Conservation (phyloP, 805 yeast genomes). For the Wickerhamomyces rabaulensis region DNA sequence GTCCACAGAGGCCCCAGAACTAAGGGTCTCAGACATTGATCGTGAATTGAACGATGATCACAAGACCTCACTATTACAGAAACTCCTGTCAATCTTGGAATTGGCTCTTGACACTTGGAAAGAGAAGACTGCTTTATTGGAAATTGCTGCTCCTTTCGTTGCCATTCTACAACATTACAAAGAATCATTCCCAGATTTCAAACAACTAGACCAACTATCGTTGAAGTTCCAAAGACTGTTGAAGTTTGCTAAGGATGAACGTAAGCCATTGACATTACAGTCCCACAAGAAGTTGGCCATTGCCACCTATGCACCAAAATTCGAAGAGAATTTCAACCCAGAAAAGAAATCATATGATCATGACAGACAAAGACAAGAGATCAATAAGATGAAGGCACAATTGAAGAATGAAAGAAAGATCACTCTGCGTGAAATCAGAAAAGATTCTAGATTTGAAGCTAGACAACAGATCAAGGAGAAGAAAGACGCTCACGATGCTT, state of each 20-base stretch:
- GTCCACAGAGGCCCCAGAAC: constrained; percentile 2
- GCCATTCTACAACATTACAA: constrained; percentile 36
- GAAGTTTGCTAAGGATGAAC: constrained; percentile 42
- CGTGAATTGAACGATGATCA: constrained; percentile 25
- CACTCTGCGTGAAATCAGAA: constrained; percentile 84
- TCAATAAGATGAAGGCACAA: constrained; percentile 75
- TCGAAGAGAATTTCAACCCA: constrained; percentile 94
- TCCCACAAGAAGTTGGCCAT: constrained; percentile 80
- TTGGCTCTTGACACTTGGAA: constrained; percentile 45
- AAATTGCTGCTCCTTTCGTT: constrained; percentile 46
- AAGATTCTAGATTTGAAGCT: constrained; percentile 81
- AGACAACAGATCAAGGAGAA: constrained; percentile 78
- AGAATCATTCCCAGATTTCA: constrained; percentile 30
- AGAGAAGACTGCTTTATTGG: constrained; percentile 56
- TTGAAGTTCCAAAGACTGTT: constrained; percentile 44
- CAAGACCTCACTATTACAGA: constrained; percentile 21
- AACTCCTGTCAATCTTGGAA: constrained; percentile 28
- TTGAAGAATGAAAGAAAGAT: constrained; percentile 89
- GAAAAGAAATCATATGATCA: constrained; percentile 89
- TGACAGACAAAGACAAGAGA: constrained; percentile 74
- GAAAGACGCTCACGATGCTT: constrained; percentile 67
- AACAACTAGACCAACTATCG: constrained; percentile 28
- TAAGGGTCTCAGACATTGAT: constrained; percentile 19
- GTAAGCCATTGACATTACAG: constrained; percentile 75
- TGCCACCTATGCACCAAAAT: constrained; percentile 81